phyloP scores from a whole-genome alignment of 2,329 filamentous ascomycete genomes.

The Fusarium duplospermum region DNA sequence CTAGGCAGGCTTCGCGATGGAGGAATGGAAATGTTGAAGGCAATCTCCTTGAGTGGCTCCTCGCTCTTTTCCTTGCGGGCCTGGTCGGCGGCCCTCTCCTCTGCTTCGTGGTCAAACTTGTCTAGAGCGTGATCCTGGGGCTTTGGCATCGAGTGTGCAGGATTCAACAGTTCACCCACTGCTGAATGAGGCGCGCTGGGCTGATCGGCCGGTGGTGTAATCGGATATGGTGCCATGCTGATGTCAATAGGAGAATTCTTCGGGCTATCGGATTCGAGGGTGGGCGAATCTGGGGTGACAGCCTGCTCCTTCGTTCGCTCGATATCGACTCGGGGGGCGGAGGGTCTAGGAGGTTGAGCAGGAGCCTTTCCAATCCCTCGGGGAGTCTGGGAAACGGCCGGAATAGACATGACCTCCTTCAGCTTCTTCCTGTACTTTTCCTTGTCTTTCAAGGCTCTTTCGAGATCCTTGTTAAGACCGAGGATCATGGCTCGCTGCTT shows the following conservation, averaged over 20 bases:
- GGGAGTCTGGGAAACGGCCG: conserved; percentile 48
- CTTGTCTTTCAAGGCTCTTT: conserved; percentile 91
- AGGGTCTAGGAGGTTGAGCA: conserved; percentile 17
- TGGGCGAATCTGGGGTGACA: conserved; percentile 58
- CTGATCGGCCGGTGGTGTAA: conserved; percentile 70
- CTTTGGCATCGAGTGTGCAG: conserved; percentile 69
- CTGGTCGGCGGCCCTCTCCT: conserved; percentile 60
- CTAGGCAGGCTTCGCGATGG: conserved; percentile 67
- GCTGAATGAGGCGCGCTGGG: conserved; percentile 54
- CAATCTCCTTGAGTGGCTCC: conserved; percentile 57
- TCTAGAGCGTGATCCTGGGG: conserved; percentile 69
- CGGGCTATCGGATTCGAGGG: conserved; percentile 61
- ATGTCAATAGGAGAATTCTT: conserved; percentile 71
- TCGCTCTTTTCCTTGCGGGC: conserved; percentile 60
- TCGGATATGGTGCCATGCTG: conserved; percentile 71
- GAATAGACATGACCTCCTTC: conserved; percentile 74
- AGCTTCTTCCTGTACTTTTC: conserved; percentile 92
- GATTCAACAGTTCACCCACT: conserved; percentile 65
- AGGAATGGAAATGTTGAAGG: conserved; percentile 63
- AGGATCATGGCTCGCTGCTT: conserved; percentile 96
- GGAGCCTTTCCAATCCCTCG: conserved; percentile 22
- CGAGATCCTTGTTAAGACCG: conserved; percentile 93
- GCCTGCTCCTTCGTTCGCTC: conserved; percentile 34
- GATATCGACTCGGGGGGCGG: conserved; percentile 41
- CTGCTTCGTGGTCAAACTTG: conserved; percentile 66